Evolutionary conservation across 495 filamentous ascomycete genomes (phyloP).

Genomic region (Aspergillus sclerotioniger): DNA sequence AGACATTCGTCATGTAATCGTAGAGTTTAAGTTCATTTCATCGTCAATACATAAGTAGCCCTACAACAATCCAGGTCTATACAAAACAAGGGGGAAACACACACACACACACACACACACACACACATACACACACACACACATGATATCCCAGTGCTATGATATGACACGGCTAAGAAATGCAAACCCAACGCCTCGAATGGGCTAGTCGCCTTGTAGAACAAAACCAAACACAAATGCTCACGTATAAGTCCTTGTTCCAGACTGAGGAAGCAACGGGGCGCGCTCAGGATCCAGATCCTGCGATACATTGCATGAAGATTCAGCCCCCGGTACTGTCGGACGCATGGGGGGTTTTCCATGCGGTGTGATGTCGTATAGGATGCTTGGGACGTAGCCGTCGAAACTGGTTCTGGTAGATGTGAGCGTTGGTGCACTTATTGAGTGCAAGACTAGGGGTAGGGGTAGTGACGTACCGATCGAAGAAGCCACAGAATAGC

Average conservation of each 20-base stretch:
- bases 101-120: too few relatives aligned
- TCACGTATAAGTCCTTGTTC: background rate
- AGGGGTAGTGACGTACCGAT: conserved; percentile 15
- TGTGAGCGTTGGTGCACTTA: background rate
- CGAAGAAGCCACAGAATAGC: conserved; percentile 25
- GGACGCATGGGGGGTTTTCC: background rate
- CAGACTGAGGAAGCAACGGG: conserved; percentile 10
- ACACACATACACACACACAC: too few relatives aligned
- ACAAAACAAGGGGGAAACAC: too few relatives aligned
- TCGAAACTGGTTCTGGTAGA: conserved; percentile 14
- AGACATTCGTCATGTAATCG: too few relatives aligned
- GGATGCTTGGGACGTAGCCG: conserved; percentile 13
- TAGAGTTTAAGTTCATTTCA: too few relatives aligned
- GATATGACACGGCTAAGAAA: too few relatives aligned
- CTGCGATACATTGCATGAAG: background rate
- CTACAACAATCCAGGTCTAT: too few relatives aligned
- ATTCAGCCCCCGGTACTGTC: background rate
- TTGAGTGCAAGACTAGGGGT: background rate
- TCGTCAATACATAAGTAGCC: too few relatives aligned
- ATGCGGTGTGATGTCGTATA: conserved; percentile 3
- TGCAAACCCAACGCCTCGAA: too few relatives aligned
- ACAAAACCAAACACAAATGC: conserved; percentile 5
- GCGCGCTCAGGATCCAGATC: conserved; percentile 13
- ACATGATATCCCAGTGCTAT: too few relatives aligned
- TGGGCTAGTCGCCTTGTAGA: too few relatives aligned